phyloP scores from a whole-genome alignment of 768 basidiomycete genomes.

The Boletus coccyginus region DNA sequence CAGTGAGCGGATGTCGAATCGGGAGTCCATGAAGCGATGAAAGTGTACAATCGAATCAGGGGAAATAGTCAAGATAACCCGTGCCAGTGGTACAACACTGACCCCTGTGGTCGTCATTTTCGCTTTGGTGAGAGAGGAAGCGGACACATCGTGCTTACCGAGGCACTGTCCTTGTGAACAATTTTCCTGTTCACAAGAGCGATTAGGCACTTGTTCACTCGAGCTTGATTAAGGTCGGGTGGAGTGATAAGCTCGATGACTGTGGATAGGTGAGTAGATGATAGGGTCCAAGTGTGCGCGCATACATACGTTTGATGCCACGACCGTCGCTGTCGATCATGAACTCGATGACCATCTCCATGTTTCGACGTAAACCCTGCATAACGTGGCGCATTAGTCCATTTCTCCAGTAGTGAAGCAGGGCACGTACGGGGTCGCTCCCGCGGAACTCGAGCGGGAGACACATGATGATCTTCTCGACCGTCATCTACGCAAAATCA shows the following conservation, averaged over 20 bases:
- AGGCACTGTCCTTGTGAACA: conserved; percentile 69
- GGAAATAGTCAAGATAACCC: conserved; percentile 38
- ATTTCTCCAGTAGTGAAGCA: not conserved
- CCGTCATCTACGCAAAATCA: conserved; percentile 41
- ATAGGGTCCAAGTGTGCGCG: not conserved
- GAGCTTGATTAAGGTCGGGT: conserved; percentile 84
- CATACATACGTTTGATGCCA: conserved; percentile 59
- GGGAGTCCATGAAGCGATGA: too few relatives aligned
- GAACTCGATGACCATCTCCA: conserved; percentile 77
- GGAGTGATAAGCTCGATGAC: conserved; percentile 75
- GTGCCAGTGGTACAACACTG: conserved; percentile 69
- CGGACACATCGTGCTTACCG: conserved; percentile 36
- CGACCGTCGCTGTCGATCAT: conserved; percentile 62
- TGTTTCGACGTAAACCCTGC: conserved; percentile 69
- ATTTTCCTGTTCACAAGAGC: conserved; percentile 86
- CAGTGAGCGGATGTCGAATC: not conserved
- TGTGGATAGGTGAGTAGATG: conserved; percentile 29
- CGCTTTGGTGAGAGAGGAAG: not conserved
- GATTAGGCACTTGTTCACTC: conserved; percentile 92
- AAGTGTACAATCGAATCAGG: not conserved
- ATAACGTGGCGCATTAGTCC: not conserved
- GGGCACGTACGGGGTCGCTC: conserved; percentile 69
- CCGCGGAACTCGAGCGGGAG: conserved; percentile 91
- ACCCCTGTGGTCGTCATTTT: conserved; percentile 42
- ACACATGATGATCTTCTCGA: conserved; percentile 70